Evolutionary conservation across 75 land plant species (phyloP).

Genomic region (Chamaecyparis obtusa): DNA sequence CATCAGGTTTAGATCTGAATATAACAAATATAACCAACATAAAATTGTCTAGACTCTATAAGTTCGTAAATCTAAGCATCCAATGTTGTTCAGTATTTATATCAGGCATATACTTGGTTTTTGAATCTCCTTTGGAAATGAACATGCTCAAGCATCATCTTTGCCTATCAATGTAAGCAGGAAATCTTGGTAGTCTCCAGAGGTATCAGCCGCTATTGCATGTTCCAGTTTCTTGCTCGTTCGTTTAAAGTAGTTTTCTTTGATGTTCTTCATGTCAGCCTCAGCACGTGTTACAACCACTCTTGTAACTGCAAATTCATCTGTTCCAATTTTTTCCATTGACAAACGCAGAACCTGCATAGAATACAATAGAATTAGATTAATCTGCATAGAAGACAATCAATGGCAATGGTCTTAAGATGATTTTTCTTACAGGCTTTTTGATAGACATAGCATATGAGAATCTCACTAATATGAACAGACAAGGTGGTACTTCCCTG

Average conservation of each 20-base stretch:
- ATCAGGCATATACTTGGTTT: neutral
- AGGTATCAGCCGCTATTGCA: constrained; percentile 55
- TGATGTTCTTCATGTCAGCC: constrained; percentile 55
- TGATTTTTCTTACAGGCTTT: neutral
- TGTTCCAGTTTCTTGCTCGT: constrained; percentile 52
- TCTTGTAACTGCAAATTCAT: constrained; percentile 61
- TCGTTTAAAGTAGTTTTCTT: constrained; percentile 48
- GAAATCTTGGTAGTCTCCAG: constrained; percentile 61
- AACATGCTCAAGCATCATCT: constrained; percentile 27
- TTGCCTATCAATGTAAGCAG: constrained; percentile 50
- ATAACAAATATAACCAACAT: neutral
- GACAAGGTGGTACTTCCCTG: neutral
- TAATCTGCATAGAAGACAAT: neutral
- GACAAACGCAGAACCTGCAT: constrained; percentile 38
- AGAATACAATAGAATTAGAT: neutral
- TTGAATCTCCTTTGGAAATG: neutral
- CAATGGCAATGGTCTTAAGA: neutral
- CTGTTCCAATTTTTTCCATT: constrained; percentile 62
- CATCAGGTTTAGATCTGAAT: neutral
- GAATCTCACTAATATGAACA: neutral
- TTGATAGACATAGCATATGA: neutral
- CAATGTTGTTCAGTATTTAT: neutral
- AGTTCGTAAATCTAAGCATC: neutral
- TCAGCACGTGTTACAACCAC: constrained; percentile 77
- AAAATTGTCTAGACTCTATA: neutral